Evolutionary conservation across 73 alveolate species (phyloP), one percentile per base, ranked within the genome.

Genomic region (Symbiodinium pilosum): DNA sequence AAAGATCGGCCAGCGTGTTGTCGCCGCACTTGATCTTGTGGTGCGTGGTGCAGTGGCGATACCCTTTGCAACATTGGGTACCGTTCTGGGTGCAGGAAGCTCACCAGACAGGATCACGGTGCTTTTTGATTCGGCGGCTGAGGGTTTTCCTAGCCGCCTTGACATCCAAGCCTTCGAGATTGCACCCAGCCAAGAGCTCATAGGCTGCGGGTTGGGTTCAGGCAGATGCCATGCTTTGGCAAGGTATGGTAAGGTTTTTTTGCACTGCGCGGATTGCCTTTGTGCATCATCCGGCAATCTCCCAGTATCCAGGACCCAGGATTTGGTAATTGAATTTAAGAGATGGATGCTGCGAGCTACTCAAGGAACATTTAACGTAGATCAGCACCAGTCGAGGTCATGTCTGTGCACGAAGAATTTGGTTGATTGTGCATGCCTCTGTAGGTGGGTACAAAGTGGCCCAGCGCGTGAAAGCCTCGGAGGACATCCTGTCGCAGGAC

Each of bases 381-480:
- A n/a, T n/a, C n/a, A n/a, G n/a, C n/a, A n/a, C n/a, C n/a, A n/a
- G n/a, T n/a, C n/a, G n/a, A n/a, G n/a, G n/a, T n/a, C n/a, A n/a
- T n/a, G n/a, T n/a, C n/a, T n/a, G n/a, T n/a, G n/a, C n/a, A n/a
- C n/a, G n/a, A n/a, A n/a, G n/a, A n/a, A n/a, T n/a, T n/a, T n/a
- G n/a, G n/a, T n/a, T n/a, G n/a, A n/a, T n/a, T n/a, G n/a, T n/a
- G n/a, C n/a, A 18, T 3, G 26, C 85, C 43, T 28, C 44, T 34
- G 51, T 38, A 91, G 97, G 97, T 43, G 97, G 97, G 7, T 91
- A 69, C 54, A 83, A 81, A 8, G 88, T 69, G 42, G 97, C 81
- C 32, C 97, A 91, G 40, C 75, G 77, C 11, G 97, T 91, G 56
- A 42, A 43, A 40, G 97, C 97, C 2, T 6, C 30, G 21, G 54